Evolutionary conservation across 2,329 filamentous ascomycete species (phyloP).

Genomic region (Byssoonygena ceratinophila): DNA sequence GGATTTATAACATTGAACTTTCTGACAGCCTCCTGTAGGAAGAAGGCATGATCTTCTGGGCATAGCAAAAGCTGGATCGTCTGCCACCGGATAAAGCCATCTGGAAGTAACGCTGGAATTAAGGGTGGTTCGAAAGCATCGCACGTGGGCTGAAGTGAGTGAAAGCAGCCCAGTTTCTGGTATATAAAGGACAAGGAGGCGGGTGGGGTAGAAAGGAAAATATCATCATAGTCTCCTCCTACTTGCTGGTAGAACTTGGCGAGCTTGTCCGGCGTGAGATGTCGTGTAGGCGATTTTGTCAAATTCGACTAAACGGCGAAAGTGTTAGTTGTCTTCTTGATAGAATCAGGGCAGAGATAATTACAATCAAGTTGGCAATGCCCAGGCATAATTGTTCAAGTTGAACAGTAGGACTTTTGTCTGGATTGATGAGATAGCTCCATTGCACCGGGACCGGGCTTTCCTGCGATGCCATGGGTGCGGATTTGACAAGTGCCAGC

Average conservation of each 20-base stretch:
- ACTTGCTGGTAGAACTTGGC: constrained; percentile 67
- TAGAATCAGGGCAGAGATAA: background rate
- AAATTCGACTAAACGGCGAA: constrained; percentile 17
- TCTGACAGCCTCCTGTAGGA: constrained; percentile 67
- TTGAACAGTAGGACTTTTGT: constrained; percentile 57
- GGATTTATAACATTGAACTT: constrained; percentile 68
- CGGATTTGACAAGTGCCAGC: constrained; percentile 12
- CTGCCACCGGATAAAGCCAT: constrained; percentile 88
- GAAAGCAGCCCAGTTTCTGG: constrained; percentile 79
- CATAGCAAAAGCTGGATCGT: constrained; percentile 79
- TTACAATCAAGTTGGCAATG: constrained; percentile 60
- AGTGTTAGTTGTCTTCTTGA: background rate
- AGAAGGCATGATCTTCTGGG: constrained; percentile 77
- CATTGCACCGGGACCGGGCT: constrained; percentile 38
- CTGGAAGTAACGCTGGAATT: constrained; percentile 69
- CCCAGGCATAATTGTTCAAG: constrained; percentile 59
- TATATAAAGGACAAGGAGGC: constrained; percentile 82
- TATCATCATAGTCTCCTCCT: constrained; percentile 63
- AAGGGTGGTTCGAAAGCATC: constrained; percentile 63
- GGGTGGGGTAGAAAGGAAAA: constrained; percentile 67
- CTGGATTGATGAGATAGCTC: constrained; percentile 51
- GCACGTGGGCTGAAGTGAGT: constrained; percentile 64
- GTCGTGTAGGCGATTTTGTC: constrained; percentile 22
- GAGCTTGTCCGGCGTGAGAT: constrained; percentile 54
- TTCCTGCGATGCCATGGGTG: constrained; percentile 23